phyloP scores from a whole-genome alignment of 345 rosid species.

The Eutrema yunnanense region DNA sequence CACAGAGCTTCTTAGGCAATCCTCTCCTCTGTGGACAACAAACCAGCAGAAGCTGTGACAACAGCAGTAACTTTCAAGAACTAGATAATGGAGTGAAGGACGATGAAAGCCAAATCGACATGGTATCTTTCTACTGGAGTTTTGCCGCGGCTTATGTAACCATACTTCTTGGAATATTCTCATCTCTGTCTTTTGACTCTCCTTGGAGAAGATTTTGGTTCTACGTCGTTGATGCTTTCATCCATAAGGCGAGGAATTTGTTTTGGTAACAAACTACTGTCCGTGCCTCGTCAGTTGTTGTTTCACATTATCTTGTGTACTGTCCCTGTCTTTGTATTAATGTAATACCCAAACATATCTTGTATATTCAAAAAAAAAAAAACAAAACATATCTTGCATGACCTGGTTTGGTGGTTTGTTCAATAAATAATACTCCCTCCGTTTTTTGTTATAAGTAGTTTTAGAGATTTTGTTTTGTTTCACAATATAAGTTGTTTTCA shows the following conservation, averaged over 20 bases:
- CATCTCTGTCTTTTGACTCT: constrained; percentile 20
- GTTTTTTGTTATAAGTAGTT: no score
- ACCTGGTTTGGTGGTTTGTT: neutral
- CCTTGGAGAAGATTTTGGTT: constrained; percentile 14
- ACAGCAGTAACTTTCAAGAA: neutral
- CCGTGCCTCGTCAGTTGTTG: neutral
- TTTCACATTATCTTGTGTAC: neutral
- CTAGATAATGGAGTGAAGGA: neutral
- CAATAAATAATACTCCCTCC: neutral
- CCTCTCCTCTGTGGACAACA: constrained; percentile 5
- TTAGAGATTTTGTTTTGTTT: no score
- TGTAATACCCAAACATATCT: neutral
- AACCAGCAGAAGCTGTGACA: neutral
- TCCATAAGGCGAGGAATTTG: neutral
- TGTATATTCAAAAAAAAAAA: no score
- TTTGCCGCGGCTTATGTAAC: neutral
- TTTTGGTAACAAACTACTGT: neutral
- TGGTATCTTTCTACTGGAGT: constrained; percentile 7
- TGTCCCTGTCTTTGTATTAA: neutral
- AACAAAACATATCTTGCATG: neutral
- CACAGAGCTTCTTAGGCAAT: neutral
- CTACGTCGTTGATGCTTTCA: neutral
- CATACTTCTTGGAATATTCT: neutral
- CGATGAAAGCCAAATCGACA: neutral
- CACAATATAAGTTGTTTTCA: no score